These are phyloP conservation scores for Trichosporon sp. DNA, from an alignment of 1,284 basidiomycete species.

Conservation along the genomic window DNA sequence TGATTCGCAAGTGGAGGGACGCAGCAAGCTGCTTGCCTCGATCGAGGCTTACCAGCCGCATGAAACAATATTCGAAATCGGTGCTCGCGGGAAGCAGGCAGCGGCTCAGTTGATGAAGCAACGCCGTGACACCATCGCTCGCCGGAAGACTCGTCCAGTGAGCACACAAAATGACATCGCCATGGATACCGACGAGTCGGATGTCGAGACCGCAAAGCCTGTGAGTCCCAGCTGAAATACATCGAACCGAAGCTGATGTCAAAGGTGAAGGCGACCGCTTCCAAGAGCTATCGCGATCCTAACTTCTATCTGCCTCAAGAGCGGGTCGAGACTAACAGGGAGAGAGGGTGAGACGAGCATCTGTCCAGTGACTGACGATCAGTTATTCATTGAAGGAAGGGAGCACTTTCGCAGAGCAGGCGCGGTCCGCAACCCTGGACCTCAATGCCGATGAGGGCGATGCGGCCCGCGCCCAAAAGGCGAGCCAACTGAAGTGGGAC, in stretches of 20 bases:
- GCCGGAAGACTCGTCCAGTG: background rate
- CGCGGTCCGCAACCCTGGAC: conserved; percentile 77
- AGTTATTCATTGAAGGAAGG: conserved; percentile 86
- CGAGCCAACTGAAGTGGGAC: conserved; percentile 78
- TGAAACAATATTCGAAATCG: conserved; percentile 93
- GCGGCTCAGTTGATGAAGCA: conserved; percentile 83
- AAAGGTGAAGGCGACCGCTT: background rate
- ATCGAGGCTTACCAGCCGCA: conserved; percentile 80
- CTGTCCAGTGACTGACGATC: conserved; percentile 10
- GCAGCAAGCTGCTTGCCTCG: conserved; percentile 64
- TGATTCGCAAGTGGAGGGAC: conserved; percentile 22
- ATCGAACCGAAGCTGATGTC: background rate
- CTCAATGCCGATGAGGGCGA: conserved; percentile 77
- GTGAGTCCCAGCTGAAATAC: conserved; percentile 26
- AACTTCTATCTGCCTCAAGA: conserved; percentile 91
- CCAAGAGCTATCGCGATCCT: conserved; percentile 68
- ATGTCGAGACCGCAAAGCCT: background rate
- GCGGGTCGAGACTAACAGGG: conserved; percentile 79
- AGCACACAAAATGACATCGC: background rate
- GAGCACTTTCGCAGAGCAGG: conserved; percentile 81
- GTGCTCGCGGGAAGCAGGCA: conserved; percentile 69
- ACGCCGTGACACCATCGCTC: conserved; percentile 59
- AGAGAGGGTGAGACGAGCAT: conserved; percentile 72
- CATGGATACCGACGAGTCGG: background rate
- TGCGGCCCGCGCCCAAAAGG: conserved; percentile 67